phyloP scores from a whole-genome alignment of 768 basidiomycete species.

The Hygrophorus pudorinus region DNA sequence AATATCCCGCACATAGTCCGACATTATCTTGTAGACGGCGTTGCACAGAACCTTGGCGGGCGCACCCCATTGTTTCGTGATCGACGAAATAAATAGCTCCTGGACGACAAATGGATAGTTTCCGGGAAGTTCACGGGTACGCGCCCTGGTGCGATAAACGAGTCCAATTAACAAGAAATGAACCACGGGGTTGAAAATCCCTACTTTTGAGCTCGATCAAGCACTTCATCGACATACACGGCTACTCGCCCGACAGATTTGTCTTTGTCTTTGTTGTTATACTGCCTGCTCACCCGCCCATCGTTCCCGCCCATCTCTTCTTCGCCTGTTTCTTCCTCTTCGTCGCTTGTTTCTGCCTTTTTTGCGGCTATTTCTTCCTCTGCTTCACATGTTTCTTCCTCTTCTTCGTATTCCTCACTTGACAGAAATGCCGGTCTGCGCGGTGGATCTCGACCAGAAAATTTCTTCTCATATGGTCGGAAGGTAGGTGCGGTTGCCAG shows the following conservation, averaged over 20 bases:
- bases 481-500: slow-evolving; percentile 49
- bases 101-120: slow-evolving; percentile 58
- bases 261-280: no score
- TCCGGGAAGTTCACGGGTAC: slow-evolving; percentile 62
- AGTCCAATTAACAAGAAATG: background rate
- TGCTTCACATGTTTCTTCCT: slow-evolving; percentile 1
- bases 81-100: slow-evolving; percentile 32
- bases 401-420: slow-evolving; percentile 26
- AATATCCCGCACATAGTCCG: slow-evolving; percentile 29
- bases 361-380: no score
- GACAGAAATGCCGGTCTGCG: slow-evolving; percentile 23
- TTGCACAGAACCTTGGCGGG: slow-evolving; percentile 41
- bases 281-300: no score
- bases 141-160: slow-evolving; percentile 32
- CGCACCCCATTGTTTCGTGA: slow-evolving; percentile 36
- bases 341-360: no score
- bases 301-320: no score
- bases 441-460: slow-evolving; percentile 8
- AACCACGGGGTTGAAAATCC: slow-evolving; percentile 10
- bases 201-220: slow-evolving; percentile 35
- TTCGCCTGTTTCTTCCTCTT: no score
- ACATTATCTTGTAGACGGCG: slow-evolving; percentile 25
- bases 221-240: slow-evolving; percentile 47
- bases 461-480: slow-evolving; percentile 30
- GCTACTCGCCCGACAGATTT: background rate